Conservation (phyloP, 106 monocot species). For the Narthecium ossifragum region DNA sequence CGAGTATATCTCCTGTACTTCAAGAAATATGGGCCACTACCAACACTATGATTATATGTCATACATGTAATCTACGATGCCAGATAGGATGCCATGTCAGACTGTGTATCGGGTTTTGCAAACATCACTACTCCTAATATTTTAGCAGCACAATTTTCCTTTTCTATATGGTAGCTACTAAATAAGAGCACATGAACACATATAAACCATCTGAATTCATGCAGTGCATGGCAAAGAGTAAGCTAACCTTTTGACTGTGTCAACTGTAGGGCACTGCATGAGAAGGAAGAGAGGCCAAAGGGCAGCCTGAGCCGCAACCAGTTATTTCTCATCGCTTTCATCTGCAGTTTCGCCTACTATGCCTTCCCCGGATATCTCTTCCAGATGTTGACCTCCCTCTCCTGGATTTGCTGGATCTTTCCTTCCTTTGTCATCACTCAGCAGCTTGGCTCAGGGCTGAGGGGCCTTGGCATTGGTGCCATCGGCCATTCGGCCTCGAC, state of each 20-base stretch:
- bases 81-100: no score
- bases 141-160: no score
- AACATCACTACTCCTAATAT: no score
- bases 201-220: no score
- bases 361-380: slow-evolving; percentile 42
- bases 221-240: not conserved
- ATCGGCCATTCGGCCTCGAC: slow-evolving; percentile 49
- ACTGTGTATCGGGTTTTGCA: no score
- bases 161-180: no score
- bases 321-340: slow-evolving; percentile 34
- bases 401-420: slow-evolving; percentile 38
- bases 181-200: no score
- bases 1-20: no score
- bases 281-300: slow-evolving; percentile 53
- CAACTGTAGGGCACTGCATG: slow-evolving; percentile 72
- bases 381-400: slow-evolving; percentile 34
- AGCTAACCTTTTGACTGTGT: no score
- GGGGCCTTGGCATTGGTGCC: slow-evolving; percentile 55
- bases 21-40: no score
- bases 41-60: no score
- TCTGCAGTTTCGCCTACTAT: slow-evolving; percentile 55
- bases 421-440: slow-evolving; percentile 51
- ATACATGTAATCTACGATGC: no score
- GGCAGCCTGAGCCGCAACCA: slow-evolving; percentile 39
- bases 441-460: slow-evolving; percentile 46